These are phyloP conservation scores for Linnemannia hyalina DNA, from an alignment of 192 early-diverging fungal species.

Conservation along the genomic window DNA sequence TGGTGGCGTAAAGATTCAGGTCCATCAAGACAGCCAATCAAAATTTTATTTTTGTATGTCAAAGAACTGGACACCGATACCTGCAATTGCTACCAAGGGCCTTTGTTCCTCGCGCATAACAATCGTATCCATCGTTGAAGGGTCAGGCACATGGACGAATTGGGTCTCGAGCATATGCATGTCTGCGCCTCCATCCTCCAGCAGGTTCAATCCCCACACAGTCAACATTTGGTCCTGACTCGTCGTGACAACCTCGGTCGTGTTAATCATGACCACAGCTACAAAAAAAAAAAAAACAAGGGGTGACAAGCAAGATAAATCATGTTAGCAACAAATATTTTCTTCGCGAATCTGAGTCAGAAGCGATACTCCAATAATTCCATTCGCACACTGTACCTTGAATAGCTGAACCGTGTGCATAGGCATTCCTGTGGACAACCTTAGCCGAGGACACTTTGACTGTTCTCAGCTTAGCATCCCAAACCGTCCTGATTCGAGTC, in stretches of 20 bases:
- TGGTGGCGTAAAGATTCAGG: slow-evolving; percentile 16
- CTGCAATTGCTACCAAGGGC: slow-evolving; percentile 56
- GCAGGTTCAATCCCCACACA: slow-evolving; percentile 59
- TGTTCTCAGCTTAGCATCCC: neutral
- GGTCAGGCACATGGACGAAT: slow-evolving; percentile 76
- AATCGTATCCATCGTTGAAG: slow-evolving; percentile 67
- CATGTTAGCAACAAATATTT: neutral
- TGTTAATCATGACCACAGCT: slow-evolving; percentile 60
- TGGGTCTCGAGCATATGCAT: slow-evolving; percentile 48
- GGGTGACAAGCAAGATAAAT: neutral
- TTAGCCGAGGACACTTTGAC: slow-evolving; percentile 4
- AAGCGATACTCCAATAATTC: neutral
- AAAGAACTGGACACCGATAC: slow-evolving; percentile 73
- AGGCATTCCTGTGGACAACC: slow-evolving; percentile 36
- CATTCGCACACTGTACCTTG: slow-evolving; percentile 60
- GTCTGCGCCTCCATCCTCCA: neutral
- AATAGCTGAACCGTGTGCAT: slow-evolving; percentile 80
- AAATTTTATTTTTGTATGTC: slow-evolving; percentile 16
- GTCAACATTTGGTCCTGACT: slow-evolving; percentile 82
- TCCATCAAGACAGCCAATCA: neutral
- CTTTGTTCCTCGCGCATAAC: slow-evolving; percentile 9
- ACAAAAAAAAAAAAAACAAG: slow-evolving; percentile 17
- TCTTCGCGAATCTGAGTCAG: neutral
- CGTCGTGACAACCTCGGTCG: slow-evolving; percentile 59
- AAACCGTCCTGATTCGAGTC: slow-evolving; percentile 28